Base-by-base conservation (phyloP, 192 early-diverging fungal genomes). In the Phycomyces blakesleeanus region DNA sequence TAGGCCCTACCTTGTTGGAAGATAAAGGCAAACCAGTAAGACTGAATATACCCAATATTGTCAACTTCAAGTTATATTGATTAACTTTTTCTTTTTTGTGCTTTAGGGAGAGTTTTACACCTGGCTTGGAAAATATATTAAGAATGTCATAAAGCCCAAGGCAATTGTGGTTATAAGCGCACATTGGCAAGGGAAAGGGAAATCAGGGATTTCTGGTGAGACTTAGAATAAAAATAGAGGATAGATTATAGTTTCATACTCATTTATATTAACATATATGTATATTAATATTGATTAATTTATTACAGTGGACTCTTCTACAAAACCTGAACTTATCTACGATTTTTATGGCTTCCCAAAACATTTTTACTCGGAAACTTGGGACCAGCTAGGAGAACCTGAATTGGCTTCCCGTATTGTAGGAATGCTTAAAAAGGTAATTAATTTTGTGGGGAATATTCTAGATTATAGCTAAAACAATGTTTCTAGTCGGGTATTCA, bases 281-380 rank as follows among this genome's bases (percentile, higher is more conserved):
- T 41, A 10, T 41, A 10, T 10, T 41, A 41, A 41, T 10, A 41
- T 41, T 10, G 40, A 41, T 71, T 27, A 10, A 29, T 54, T 65
- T 14, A 39, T 14, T 50, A 26, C 41, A 64, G 68, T 78, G 1
- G 75, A 76, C 40, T 68, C 78, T n/a, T 76, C 81, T 0, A 70
- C 72, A 34, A 60, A 67, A 39, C 78, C 78, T 21, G 60, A 71
- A 22, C 72, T 89, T 3, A 86, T 86, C 15, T 88, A 90, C 55
- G 88, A 90, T 50, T 90, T 85, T 61, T 81, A 84, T 52, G 72
- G 72, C n/a, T 90, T 90, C 51, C 84, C 85, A 0, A 57, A 78
- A 5, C 71, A 59, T 40, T 73, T 82, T 51, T 90, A 88, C 67
- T 68, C 79, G 47, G 69, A 83, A 55, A 68, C 74, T 51, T 90